A percentile compares a stretch with the other conserved stretches of the same genome.
Conservation (phyloP, 345 rosid species). For the Rhodomyrtus tomentosa region DNA sequence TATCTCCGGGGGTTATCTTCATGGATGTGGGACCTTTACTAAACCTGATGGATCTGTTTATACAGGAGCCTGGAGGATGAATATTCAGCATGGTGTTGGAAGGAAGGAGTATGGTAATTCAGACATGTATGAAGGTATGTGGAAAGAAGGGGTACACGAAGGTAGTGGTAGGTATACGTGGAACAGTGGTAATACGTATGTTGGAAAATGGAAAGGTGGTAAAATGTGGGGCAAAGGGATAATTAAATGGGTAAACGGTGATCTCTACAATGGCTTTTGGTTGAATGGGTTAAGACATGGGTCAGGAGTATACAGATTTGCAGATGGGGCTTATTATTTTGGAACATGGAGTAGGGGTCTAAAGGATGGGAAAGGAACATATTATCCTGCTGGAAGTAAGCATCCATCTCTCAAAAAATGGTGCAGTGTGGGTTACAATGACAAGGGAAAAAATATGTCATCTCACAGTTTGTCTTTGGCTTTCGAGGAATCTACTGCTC, state of each 20-base stretch:
- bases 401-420: slow-evolving; percentile 54
- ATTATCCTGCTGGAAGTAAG: slow-evolving; percentile 71
- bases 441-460: slow-evolving; percentile 22
- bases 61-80: slow-evolving; percentile 80
- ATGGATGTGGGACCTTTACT: slow-evolving; percentile 62
- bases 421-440: slow-evolving; percentile 31
- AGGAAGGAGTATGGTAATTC: slow-evolving; percentile 57
- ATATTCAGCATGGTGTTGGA: slow-evolving; percentile 72
- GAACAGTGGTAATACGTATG: slow-evolving; percentile 65
- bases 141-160: slow-evolving; percentile 89
- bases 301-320: slow-evolving; percentile 67
- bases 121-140: slow-evolving; percentile 71
- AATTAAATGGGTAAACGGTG: slow-evolving; percentile 87
- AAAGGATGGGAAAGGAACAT: slow-evolving; percentile 89
- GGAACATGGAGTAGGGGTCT: slow-evolving; percentile 73
- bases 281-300: slow-evolving; percentile 67
- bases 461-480: slow-evolving; percentile 36
- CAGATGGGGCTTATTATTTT: slow-evolving; percentile 73
- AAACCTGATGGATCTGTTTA: slow-evolving; percentile 51
- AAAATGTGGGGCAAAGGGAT: slow-evolving; percentile 79
- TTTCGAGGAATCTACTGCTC: slow-evolving; percentile 27
- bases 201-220: slow-evolving; percentile 79
- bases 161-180: slow-evolving; percentile 76
- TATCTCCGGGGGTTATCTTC: slow-evolving; percentile 80
- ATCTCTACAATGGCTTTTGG: slow-evolving; percentile 77